Base-by-base conservation (phyloP, 441 rosid species). In the Brassica hybrid region DNA sequence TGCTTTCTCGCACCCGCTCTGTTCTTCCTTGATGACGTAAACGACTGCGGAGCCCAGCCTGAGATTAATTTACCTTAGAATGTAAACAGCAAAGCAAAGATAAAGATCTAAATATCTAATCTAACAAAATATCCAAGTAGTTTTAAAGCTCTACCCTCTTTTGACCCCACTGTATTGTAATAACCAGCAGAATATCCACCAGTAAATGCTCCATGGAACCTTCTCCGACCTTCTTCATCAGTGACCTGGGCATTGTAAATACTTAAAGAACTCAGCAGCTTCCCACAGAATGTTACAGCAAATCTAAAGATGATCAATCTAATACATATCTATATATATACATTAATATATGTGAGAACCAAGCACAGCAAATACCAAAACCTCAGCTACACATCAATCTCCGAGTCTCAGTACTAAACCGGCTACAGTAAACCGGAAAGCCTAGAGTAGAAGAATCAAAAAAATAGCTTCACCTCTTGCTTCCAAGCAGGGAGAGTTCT, bases 121-220 rank as follows among this genome's bases (percentile, higher is more conserved):
- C 48, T 1, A 41, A 41, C 48, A 11, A 41, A n/a, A 81, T 7
- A 69, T 11, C 12, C 32, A n/a, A 2, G 58, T 7, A 80, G 64
- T 19, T 6, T 2, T 0, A n/a, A 13, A 45, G 7, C 6, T 21
- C 66, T 82, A 94, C 98, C 98, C 79, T 96, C 99, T 88, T 94
- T 92, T 38, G 97, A 89, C 14, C 97, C 98, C 78, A 81, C 98
- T 25, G 98, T 89, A 78, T 96, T 94, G 71, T 88, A 96, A 84
- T 91, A 96, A 70, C 98, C 97, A 83, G 97, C 96, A 76, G 98
- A 92, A 79, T 69, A 96, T 74, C 98, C 99, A 61, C 98, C 97
- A 4, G 97, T 91, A 88, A 96, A 96, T 64, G 98, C 98, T 72
- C 99, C 98, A 83, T 96, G 97, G 75, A 96, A 92, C 82, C 99